Percentiles rank a stretch among this genome's conserved stretches.
Conservation (phyloP, 371 early-diverging fungal genomes). For the Mortierella sp. region DNA sequence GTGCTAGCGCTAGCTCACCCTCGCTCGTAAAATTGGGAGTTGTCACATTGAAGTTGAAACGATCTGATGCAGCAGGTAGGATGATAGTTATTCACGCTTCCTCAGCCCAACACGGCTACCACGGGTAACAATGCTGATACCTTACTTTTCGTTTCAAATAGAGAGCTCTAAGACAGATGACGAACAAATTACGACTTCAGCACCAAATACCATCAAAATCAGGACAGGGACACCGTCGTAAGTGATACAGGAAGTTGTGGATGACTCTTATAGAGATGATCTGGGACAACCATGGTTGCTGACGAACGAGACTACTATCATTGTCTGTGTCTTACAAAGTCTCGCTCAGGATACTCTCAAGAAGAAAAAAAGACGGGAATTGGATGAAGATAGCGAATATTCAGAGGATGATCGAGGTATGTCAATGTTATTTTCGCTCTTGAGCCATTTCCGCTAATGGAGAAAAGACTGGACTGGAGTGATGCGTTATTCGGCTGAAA, state of each 20-base stretch:
- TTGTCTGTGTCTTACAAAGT: conserved; percentile 1
- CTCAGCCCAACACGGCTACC: neutral
- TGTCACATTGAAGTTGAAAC: conserved; percentile 47
- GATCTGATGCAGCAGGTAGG: conserved; percentile 42
- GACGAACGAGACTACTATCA: too few species aligned
- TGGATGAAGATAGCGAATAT: conserved; percentile 50
- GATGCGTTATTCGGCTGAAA: too few species aligned
- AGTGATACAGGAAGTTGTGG: neutral
- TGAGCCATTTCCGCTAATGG: too few species aligned
- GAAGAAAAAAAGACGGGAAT: conserved; percentile 39
- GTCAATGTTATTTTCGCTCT: neutral
- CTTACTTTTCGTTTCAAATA: neutral
- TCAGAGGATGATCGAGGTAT: conserved; percentile 53
- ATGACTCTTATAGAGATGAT: too few species aligned
- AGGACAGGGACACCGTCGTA: conserved; percentile 44
- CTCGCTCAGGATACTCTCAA: conserved; percentile 29
- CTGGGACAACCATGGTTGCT: too few species aligned
- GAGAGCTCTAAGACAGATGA: conserved; percentile 42
- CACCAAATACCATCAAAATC: conserved; percentile 39
- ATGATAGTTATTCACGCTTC: neutral
- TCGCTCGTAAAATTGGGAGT: conserved; percentile 34
- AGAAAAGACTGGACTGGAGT: too few species aligned
- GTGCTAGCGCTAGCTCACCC: conserved; percentile 9
- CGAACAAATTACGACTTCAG: conserved; percentile 30
- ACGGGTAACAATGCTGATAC: too few species aligned